Conservation (phyloP, 2,329 filamentous ascomycete species). For the Peltaster fructicola region DNA sequence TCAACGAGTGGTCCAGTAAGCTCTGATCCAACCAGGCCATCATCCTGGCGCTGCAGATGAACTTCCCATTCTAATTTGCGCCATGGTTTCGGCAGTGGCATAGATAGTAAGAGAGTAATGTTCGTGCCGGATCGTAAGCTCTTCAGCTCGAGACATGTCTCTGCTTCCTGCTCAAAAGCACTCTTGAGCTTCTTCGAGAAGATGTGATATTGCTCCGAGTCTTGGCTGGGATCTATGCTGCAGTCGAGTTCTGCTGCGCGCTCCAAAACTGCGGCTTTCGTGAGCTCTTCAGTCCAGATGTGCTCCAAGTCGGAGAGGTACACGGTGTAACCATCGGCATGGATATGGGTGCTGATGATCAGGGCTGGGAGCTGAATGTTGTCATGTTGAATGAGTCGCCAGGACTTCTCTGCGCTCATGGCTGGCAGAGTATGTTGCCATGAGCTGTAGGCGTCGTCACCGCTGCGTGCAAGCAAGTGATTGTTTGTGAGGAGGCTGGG, state of each 20-base stretch:
- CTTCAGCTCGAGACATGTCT: conserved; percentile 18
- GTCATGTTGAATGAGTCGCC: conserved; percentile 17
- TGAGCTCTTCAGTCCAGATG: conserved; percentile 53
- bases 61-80: conserved; percentile 49
- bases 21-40: conserved; percentile 27
- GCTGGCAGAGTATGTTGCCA: too few relatives aligned
- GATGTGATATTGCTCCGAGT: conserved; percentile 46
- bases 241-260: conserved; percentile 46
- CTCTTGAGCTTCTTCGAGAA: conserved; percentile 46
- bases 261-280: conserved; percentile 42
- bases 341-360: conserved; percentile 43
- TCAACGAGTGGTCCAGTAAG: conserved; percentile 37
- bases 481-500: too few relatives aligned
- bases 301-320: conserved; percentile 54
- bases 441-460: too few relatives aligned
- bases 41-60: conserved; percentile 28
- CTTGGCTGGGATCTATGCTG: conserved; percentile 56
- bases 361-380: conserved; percentile 34
- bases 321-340: conserved; percentile 41
- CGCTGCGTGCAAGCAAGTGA: too few relatives aligned
- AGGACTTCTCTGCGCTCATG: conserved; percentile 14
- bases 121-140: conserved; percentile 7
- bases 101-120: conserved; percentile 37
- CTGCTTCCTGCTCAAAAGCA: conserved; percentile 25
- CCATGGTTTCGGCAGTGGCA: conserved; percentile 44